These are phyloP conservation scores for Trichoderma aggressivum DNA, from an alignment of 2,329 filamentous ascomycete species.

Conservation along the genomic window DNA sequence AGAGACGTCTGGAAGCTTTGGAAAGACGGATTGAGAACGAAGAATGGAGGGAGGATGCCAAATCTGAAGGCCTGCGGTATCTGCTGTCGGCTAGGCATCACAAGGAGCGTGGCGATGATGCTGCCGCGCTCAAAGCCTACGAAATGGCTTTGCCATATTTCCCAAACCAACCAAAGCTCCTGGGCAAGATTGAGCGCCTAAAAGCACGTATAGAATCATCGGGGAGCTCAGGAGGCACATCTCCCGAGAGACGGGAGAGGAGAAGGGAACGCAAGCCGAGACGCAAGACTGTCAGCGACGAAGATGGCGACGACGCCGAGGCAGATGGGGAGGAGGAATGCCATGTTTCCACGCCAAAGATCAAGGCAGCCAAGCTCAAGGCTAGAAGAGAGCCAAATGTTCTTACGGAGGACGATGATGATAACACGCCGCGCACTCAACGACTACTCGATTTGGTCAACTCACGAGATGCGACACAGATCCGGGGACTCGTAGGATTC, in stretches of 20 bases:
- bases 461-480: conserved; percentile 63
- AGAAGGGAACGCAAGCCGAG: conserved; percentile 22
- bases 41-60: conserved; percentile 61
- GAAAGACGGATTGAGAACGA: conserved; percentile 77
- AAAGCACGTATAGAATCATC: conserved; percentile 46
- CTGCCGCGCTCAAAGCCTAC: conserved; percentile 78
- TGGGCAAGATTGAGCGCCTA: conserved; percentile 65
- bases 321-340: conserved; percentile 31
- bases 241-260: conserved; percentile 23
- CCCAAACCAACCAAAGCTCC: conserved; percentile 74
- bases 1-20: conserved; percentile 75
- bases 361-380: conserved; percentile 33
- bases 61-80: conserved; percentile 78
- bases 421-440: conserved; percentile 53
- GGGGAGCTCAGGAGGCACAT: conserved; percentile 17
- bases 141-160: conserved; percentile 81
- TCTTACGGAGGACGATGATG: conserved; percentile 39
- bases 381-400: conserved; percentile 27
- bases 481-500: conserved; percentile 65
- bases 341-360: conserved; percentile 23
- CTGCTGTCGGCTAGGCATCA: conserved; percentile 90
- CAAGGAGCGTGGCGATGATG: conserved; percentile 76
- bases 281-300: conserved; percentile 22
- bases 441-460: conserved; percentile 69
- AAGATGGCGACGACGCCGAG: conserved; percentile 22